A percentile compares a stretch with the other conserved stretches of the same genome.
These are phyloP conservation scores for Salvia miltiorrhiza DNA, from an alignment of 257 asterid species.

Conservation along the genomic window DNA sequence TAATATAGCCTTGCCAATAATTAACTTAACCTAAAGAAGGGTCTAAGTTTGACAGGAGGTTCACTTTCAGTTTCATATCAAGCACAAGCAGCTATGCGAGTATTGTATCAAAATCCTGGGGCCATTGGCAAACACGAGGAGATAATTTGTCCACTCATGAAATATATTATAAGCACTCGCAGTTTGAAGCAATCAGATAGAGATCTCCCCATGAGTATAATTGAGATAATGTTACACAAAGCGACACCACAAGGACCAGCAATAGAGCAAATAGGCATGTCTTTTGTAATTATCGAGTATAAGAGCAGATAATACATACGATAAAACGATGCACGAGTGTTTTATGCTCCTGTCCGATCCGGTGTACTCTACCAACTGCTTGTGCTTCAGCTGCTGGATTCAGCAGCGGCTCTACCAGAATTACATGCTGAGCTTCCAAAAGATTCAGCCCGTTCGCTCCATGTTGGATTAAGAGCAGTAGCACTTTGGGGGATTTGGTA, in stretches of 20 bases:
- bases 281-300: not conserved
- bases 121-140: not conserved
- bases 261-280: not conserved
- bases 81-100: not conserved
- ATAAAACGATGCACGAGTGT: constrained; percentile 93
- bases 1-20: not conserved
- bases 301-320: constrained; percentile 37
- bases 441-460: constrained; percentile 98
- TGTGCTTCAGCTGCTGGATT: constrained; percentile 99
- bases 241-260: not conserved
- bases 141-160: too few relatives aligned
- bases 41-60: too few relatives aligned
- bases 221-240: not conserved
- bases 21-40: not conserved
- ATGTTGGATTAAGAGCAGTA: constrained; percentile 81
- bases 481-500: constrained; percentile 57
- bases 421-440: constrained; percentile 94
- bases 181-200: not conserved
- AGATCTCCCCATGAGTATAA: not conserved
- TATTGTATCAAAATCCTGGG: not conserved
- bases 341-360: constrained; percentile 83
- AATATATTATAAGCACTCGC: not conserved
- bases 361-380: constrained; percentile 96
- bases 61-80: not conserved
- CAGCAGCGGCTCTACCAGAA: constrained; percentile 88